Evolutionary conservation across 2,329 filamentous ascomycete species (phyloP).

Genomic region (Aspergillus chevalieri): DNA sequence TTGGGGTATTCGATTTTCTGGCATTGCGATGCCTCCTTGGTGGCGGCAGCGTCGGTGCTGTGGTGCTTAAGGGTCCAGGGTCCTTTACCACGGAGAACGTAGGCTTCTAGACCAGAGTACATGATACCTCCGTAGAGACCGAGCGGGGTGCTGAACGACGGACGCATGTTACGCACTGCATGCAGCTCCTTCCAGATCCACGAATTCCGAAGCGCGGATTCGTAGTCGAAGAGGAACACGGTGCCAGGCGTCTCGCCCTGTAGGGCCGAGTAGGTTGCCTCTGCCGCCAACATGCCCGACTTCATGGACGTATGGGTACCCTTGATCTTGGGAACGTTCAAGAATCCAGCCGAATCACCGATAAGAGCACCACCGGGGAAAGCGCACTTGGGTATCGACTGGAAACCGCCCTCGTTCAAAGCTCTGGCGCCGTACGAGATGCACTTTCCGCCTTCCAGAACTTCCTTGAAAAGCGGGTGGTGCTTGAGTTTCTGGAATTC

Average conservation of each 20-base stretch:
- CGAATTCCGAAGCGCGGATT: slow-evolving; percentile 77
- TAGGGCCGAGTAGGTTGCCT: slow-evolving; percentile 78
- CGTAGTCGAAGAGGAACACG: slow-evolving; percentile 91
- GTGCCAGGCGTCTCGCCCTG: slow-evolving; percentile 54
- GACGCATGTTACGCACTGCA: slow-evolving; percentile 94
- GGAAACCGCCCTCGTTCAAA: slow-evolving; percentile 89
- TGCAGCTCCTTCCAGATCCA: slow-evolving; percentile 91
- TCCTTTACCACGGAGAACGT: slow-evolving; percentile 71
- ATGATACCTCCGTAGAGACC: slow-evolving; percentile 83
- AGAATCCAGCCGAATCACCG: slow-evolving; percentile 90
- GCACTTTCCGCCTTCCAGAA: slow-evolving; percentile 94
- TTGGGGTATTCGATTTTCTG: slow-evolving; percentile 94
- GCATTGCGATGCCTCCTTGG: slow-evolving; percentile 71
- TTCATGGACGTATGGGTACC: slow-evolving; percentile 98
- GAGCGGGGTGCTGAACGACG: slow-evolving; percentile 82
- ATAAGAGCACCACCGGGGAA: slow-evolving; percentile 95
- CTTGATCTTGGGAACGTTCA: slow-evolving; percentile 98
- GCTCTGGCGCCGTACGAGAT: slow-evolving; percentile 92
- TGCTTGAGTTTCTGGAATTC: slow-evolving; percentile 99
- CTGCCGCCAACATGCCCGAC: slow-evolving; percentile 91
- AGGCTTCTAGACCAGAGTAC: slow-evolving; percentile 92
- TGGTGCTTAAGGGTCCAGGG: slow-evolving; percentile 93
- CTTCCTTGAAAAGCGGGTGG: slow-evolving; percentile 79
- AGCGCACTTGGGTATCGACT: slow-evolving; percentile 93
- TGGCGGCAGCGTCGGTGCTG: slow-evolving; percentile 68